Conservation (phyloP, 2,329 filamentous ascomycete genomes). For the Penicillium capsulatum region DNA sequence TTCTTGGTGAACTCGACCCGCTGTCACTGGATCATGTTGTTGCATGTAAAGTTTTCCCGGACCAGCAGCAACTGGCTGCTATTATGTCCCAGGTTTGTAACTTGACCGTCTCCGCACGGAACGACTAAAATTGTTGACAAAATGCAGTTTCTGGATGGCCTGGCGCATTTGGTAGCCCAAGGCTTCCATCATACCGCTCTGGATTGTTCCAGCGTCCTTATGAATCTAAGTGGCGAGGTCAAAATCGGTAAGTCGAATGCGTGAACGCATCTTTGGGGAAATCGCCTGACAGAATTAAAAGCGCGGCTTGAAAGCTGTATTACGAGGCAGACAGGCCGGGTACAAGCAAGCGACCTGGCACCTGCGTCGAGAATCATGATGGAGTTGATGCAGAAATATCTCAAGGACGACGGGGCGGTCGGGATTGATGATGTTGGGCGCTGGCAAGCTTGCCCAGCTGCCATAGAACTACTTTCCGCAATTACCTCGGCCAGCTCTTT, state of each 20-base stretch:
- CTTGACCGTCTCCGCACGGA: not conserved
- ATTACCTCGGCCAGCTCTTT: not conserved
- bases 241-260: not conserved
- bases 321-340: not conserved
- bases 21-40: constrained; percentile 18
- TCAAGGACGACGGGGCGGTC: constrained; percentile 31
- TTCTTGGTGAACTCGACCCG: constrained; percentile 12
- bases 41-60: constrained; percentile 13
- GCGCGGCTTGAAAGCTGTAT: not conserved
- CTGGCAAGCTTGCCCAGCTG: constrained; percentile 27
- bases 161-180: not conserved
- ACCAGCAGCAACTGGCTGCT: constrained; percentile 16
- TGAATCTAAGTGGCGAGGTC: not conserved
- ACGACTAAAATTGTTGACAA: not conserved
- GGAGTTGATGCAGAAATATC: constrained; percentile 36
- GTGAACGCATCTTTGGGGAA: not conserved
- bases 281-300: not conserved
- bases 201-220: not conserved
- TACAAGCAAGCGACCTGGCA: not conserved
- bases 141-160: not conserved
- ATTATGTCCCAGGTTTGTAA: constrained; percentile 18
- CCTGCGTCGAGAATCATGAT: constrained; percentile 21
- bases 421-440: constrained; percentile 31
- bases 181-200: not conserved
- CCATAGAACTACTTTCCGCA: constrained; percentile 31